Evolutionary conservation across 345 rosid genomes (phyloP).

Genomic region (Laguncularia racemosa): DNA sequence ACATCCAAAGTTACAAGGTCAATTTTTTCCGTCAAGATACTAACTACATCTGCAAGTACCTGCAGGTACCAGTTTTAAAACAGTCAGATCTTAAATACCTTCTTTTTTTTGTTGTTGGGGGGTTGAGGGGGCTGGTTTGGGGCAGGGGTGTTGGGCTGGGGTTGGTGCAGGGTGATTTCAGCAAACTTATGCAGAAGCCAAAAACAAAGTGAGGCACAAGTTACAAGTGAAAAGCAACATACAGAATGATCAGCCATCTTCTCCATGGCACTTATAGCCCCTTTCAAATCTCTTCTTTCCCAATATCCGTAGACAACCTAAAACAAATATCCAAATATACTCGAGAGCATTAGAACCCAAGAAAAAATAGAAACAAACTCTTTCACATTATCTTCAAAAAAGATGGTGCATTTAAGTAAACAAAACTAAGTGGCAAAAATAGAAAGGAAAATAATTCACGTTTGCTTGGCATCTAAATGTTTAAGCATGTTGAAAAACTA

Average conservation of each 20-base stretch:
- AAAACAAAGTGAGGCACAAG: constrained; percentile 4
- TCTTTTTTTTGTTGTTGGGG: too few relatives aligned
- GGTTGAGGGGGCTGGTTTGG: too few relatives aligned
- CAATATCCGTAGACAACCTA: constrained; percentile 84
- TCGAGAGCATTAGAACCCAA: not conserved
- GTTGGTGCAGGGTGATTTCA: too few relatives aligned
- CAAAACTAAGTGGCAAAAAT: too few relatives aligned
- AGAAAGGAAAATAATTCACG: too few relatives aligned
- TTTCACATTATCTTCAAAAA: not conserved
- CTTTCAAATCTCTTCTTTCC: constrained; percentile 82
- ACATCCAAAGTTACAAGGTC: constrained; percentile 73
- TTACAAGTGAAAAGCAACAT: constrained; percentile 17
- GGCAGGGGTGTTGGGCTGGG: too few relatives aligned
- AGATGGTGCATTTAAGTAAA: not conserved
- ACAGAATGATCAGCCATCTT: constrained; percentile 96
- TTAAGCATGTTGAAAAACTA: too few relatives aligned
- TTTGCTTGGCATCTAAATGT: too few relatives aligned
- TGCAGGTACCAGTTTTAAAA: constrained; percentile 18
- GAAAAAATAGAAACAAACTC: not conserved
- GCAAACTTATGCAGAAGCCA: not conserved
- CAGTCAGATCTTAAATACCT: too few relatives aligned
- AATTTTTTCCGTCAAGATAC: constrained; percentile 54
- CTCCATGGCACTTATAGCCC: constrained; percentile 65
- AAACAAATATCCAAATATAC: constrained; percentile 6
- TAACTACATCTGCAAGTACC: constrained; percentile 83